Conservation (phyloP, 495 filamentous ascomycete species). For the Daldinia decipiens region DNA sequence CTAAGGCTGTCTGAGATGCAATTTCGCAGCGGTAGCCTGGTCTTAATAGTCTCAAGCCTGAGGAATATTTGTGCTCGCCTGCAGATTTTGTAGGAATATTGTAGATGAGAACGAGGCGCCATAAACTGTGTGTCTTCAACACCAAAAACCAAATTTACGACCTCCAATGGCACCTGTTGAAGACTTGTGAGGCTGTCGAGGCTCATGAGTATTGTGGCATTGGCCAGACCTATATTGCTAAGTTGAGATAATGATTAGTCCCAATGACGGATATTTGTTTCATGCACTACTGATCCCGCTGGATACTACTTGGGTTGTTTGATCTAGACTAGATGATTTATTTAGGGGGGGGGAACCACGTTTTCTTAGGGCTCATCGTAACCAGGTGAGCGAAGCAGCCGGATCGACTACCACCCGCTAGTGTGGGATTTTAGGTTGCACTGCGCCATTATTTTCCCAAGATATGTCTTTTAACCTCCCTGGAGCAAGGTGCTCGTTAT, state of each 20-base stretch:
- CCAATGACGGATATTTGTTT: conserved; percentile 7
- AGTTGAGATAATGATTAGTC: conserved; percentile 6
- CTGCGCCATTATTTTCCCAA: neutral
- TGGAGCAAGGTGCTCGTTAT: conserved; percentile 14
- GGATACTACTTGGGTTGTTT: conserved; percentile 7
- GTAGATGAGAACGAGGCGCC: neutral
- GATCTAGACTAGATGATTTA: conserved; percentile 9
- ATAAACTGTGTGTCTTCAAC: neutral
- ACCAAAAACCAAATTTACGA: neutral
- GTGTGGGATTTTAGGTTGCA: conserved; percentile 14
- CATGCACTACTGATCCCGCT: conserved; percentile 22
- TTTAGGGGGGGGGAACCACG: conserved; percentile 29
- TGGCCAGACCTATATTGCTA: conserved; percentile 11
- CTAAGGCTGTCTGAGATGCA: neutral
- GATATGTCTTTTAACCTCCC: neutral
- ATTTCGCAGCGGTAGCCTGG: neutral
- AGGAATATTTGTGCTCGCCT: neutral
- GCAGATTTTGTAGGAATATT: neutral
- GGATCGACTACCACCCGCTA: conserved; percentile 21
- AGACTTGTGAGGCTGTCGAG: conserved; percentile 6
- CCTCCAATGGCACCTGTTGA: neutral
- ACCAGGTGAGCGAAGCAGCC: conserved; percentile 7
- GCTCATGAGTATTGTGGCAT: conserved; percentile 1
- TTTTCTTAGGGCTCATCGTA: conserved; percentile 16
- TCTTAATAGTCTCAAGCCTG: neutral